phyloP scores from a whole-genome alignment of 2,329 filamentous ascomycete species.

The Esteya vermicola region DNA sequence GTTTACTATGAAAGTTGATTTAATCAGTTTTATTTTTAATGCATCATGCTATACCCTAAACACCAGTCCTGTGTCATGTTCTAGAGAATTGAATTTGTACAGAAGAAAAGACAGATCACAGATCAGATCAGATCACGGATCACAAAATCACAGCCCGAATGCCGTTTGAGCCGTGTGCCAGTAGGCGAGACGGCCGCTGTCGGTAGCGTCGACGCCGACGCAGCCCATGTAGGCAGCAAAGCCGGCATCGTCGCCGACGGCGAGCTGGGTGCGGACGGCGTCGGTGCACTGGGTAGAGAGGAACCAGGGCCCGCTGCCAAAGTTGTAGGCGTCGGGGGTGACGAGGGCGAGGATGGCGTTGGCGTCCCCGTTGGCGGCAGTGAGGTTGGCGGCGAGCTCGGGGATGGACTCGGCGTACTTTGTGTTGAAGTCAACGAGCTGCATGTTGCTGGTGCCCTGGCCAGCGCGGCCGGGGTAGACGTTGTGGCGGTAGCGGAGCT shows the following conservation, averaged over 20 bases:
- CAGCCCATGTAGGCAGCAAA: conserved; percentile 33
- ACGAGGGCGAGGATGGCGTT: conserved; percentile 30
- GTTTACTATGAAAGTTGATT: too few relatives aligned
- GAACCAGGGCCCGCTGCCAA: conserved; percentile 39
- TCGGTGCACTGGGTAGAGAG: conserved; percentile 26
- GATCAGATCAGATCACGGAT: background rate
- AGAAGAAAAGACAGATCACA: background rate
- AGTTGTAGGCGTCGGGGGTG: conserved; percentile 35
- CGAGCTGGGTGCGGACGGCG: conserved; percentile 19
- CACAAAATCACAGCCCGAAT: conserved; percentile 21
- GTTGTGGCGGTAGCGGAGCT: conserved; percentile 61
- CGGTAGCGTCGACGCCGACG: conserved; percentile 21
- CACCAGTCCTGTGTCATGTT: too few relatives aligned
- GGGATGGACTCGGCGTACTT: conserved; percentile 31
- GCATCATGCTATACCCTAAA: too few relatives aligned
- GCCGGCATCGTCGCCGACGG: conserved; percentile 23
- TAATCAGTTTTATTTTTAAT: too few relatives aligned
- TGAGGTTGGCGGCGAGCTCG: conserved; percentile 17
- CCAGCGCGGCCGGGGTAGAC: conserved; percentile 36
- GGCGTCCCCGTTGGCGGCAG: conserved; percentile 17
- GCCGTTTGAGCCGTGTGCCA: conserved; percentile 32
- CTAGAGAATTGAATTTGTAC: too few relatives aligned
- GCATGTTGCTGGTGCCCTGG: conserved; percentile 54
- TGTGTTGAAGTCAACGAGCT: conserved; percentile 25
- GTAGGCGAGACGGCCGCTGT: conserved; percentile 21